Base-by-base conservation (phyloP, 192 early-diverging fungal species). In the Rhizophlyctis rosea region DNA sequence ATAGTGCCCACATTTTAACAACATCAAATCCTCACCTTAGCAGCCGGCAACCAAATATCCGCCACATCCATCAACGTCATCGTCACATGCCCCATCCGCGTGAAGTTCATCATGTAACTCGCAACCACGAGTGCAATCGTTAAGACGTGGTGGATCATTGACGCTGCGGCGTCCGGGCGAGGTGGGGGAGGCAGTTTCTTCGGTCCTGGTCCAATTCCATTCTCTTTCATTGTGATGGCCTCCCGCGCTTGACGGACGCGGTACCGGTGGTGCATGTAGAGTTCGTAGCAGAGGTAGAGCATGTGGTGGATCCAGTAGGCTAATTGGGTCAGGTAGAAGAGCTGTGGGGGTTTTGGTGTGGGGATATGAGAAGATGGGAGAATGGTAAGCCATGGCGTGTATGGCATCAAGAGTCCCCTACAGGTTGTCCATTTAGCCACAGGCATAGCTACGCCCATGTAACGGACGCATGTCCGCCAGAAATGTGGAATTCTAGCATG, bases 71-170 rank as follows among this genome's bases (percentile, higher is more conserved):
- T 88, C 68, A 77, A 78, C 50, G 82, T 80, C 52, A 93, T 69
- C 24, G 91, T 80, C 50, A 85, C 87, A 56, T 91, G 88, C n/a
- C 91, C 91, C 55, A 91, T 80, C 25, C 87, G 84, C 7, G 85
- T 87, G 54, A 79, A 90, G 65, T 91, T 85, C 62, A 69, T 77
- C 47, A 64, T 80, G 62, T 91, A 86, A 13, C 85, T 87, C 54
- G 76, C 67, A 47, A 77, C 78, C 28, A 91, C 71, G 25, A 93
- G 69, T 0, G 77, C 73, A 52, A 82, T 83, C 18, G 91, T 91
- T 21, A 93, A 85, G 27, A 88, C 68, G 67, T 93, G 90, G 72
- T 93, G 91, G 7, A 80, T 63, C 4, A 52, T 39, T 34, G 57
- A 33, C 4, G 61, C 34, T 18, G 50, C 25, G 33, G 47, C 54